Conservation (phyloP, 345 rosid genomes). For the Melastoma malabathricum region DNA sequence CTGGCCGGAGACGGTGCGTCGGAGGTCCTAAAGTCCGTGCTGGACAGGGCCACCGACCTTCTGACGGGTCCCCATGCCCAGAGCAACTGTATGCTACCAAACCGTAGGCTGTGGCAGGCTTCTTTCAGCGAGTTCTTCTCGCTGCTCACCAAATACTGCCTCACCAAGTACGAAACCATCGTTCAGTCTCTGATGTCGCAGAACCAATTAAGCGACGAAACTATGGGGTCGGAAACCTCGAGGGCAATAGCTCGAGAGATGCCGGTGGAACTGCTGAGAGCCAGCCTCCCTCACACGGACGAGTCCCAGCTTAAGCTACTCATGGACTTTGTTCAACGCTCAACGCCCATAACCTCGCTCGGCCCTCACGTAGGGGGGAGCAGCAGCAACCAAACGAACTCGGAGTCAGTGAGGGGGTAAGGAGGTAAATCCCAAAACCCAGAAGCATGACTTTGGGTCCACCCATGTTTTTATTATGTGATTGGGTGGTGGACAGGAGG, state of each 20-base stretch:
- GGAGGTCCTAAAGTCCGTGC: conserved; percentile 53
- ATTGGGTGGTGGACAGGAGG: too few species aligned
- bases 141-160: conserved; percentile 84
- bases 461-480: too few species aligned
- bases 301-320: conserved; percentile 64
- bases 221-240: conserved; percentile 40
- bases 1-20: conserved; percentile 88
- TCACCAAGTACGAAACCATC: conserved; percentile 73
- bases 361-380: conserved; percentile 22
- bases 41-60: conserved; percentile 76
- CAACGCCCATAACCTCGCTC: conserved; percentile 24
- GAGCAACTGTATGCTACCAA: conserved; percentile 33
- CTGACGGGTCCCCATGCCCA: conserved; percentile 27
- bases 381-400: conserved; percentile 33
- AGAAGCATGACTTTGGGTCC: too few species aligned
- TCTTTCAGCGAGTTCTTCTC: conserved; percentile 82
- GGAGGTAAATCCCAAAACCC: too few species aligned
- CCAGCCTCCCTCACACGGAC: conserved; percentile 84
- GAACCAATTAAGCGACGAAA: conserved; percentile 31
- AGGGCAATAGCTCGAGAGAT: conserved; percentile 58
- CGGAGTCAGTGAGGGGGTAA: conserved; percentile 58
- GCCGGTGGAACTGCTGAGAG: conserved; percentile 93
- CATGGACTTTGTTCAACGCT: conserved; percentile 56
- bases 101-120: conserved; percentile 79
- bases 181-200: conserved; percentile 39